Evolutionary conservation across 2,329 filamentous ascomycete genomes (phyloP), one percentile per base, ranked within the genome.

Genomic region (Cryphonectria naterciae): DNA sequence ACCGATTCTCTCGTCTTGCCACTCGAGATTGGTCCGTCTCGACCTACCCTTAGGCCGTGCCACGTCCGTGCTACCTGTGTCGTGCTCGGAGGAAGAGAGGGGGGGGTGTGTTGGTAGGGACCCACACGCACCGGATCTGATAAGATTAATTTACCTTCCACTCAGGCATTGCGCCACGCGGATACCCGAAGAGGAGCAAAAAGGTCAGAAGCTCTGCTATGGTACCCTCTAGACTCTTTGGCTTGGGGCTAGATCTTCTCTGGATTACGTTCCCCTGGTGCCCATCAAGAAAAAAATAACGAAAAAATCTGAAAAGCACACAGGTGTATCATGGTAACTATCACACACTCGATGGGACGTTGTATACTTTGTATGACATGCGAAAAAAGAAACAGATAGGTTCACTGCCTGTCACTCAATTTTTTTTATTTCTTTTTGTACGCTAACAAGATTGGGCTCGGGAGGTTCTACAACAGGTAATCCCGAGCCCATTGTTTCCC

Each of bases 111-210:
- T 6, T 46, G 43, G 56, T 37, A 37, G 10, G 19, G 58, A n/a
- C 35, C 58, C 58, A 61, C 58, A 37, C 58, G 58, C 58, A 61
- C 58, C 58, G 58, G 58, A 61, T 61, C 58, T 61, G 58, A 61
- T 61, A 61, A 61, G 58, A 61, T 61, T 61, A 58, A n/a, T n/a
- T 32, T 32, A 58, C 54, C 54, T 58, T 19, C 54, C 54, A 58
- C 25, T 28, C 52, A 56, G 52, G 52, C 25, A 28, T 56, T 56
- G n/a, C 52, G 52, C 52, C 52, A 58, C 54, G 28, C 54, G 54
- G 54, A 17, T 28, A 58, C 25, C 25, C 54, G 54, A 32, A 58
- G 54, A 58, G 54, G 25, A 58, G 58, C 39, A n/a, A 39, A 19
- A 11, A 58, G 54, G 28, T n/a, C 58, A 39, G 35, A 25, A 35